Percentiles rank a stretch among this genome's conserved stretches.
These are phyloP conservation scores for Aspergillus kassunensis DNA, from an alignment of 495 filamentous ascomycete species.

Conservation along the genomic window DNA sequence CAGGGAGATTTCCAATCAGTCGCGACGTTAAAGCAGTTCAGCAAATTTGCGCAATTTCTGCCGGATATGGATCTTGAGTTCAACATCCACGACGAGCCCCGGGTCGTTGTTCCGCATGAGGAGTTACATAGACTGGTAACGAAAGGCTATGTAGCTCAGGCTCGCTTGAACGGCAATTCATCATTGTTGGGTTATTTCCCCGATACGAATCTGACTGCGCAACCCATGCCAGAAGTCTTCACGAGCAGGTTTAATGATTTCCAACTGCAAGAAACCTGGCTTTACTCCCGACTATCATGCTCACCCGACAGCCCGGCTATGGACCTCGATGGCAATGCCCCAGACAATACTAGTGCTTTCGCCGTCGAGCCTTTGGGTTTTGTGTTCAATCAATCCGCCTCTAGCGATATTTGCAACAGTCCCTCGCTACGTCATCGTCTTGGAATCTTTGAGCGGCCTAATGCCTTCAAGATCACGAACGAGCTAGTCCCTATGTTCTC, in stretches of 20 bases:
- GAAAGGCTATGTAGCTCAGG: slow-evolving; percentile 34
- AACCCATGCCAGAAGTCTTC: slow-evolving; percentile 5
- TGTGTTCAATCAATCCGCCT: slow-evolving; percentile 12
- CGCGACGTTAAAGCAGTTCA: slow-evolving; percentile 41
- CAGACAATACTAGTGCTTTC: slow-evolving; percentile 24
- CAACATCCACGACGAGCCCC: slow-evolving; percentile 65
- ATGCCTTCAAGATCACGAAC: too few species aligned
- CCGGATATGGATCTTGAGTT: slow-evolving; percentile 67
- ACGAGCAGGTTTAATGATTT: background rate
- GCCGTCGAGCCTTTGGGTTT: slow-evolving; percentile 25
- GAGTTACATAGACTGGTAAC: slow-evolving; percentile 50
- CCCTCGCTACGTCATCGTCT: too few species aligned
- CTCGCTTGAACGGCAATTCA: background rate
- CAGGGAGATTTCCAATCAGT: slow-evolving; percentile 1
- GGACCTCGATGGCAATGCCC: slow-evolving; percentile 28
- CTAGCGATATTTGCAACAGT: too few species aligned
- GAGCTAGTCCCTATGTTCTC: too few species aligned
- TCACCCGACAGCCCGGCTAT: slow-evolving; percentile 50
- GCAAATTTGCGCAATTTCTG: slow-evolving; percentile 51
- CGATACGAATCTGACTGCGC: background rate
- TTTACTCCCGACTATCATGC: slow-evolving; percentile 52
- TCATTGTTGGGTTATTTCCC: slow-evolving; percentile 32
- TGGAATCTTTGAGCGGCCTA: too few species aligned
- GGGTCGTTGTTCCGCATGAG: slow-evolving; percentile 66
- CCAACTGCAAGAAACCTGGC: slow-evolving; percentile 41